Base-by-base conservation (phyloP, 2,329 filamentous ascomycete genomes). In the Botrytis fabae region DNA sequence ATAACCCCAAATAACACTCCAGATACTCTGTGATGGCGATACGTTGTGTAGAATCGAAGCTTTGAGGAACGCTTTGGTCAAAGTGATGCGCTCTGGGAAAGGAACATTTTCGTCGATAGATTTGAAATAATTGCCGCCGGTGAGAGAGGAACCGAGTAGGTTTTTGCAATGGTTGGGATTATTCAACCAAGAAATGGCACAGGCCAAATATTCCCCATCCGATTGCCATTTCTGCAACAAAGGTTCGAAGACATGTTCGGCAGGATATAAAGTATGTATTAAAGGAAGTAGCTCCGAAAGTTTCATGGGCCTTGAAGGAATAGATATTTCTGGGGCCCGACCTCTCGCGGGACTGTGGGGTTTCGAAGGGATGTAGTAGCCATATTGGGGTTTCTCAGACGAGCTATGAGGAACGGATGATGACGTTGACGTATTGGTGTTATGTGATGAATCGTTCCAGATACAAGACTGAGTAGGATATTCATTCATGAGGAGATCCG, bases 51-150 rank as follows among this genome's bases (percentile, higher is more conserved):
- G 32, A 54, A 72, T 69, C 10, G 70, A 72, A 69, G 72, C 61
- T 51, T 75, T 73, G 6, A 78, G 74, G 25, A 78, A 72, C 4
- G 65, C n/a, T 54, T 77, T 78, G 40, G 73, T 73, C 25, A 76
- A 60, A 35, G 70, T 42, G 35, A 77, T 62, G 25, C 75, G 74
- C 54, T 78, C 75, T 16, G 76, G 62, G 4, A 54, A 60, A 40
- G 76, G 73, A 42, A 78, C 76, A 42, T 74, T 71, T 16, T 73
- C 71, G 44, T 76, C 76, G 32, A 78, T 76, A 25, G 76, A 40
- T 32, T 75, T 70, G 51, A 78, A 78, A 14, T 77, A 57, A 35
- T 74, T 73, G 6, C 75, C 73, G 28, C 71, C 68, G 42, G 71
- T 68, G 35, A 63, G 59, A 32, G 35, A 35, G 5, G 74, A 69